phyloP scores from a whole-genome alignment of 805 yeast species.

The Lipomyces japonicus region DNA sequence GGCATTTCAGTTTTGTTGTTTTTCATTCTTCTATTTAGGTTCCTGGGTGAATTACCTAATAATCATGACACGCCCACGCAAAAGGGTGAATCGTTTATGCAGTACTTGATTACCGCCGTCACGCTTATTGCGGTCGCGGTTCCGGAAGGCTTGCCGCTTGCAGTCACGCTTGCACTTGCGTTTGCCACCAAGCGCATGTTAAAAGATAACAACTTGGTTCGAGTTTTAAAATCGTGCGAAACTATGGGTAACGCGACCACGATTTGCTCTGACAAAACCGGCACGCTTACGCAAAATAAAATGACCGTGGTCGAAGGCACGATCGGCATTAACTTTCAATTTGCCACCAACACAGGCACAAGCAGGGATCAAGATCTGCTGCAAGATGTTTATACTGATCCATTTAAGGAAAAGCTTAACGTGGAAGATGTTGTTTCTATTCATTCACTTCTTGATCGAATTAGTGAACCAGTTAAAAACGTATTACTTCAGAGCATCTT shows the following conservation, averaged over 20 bases:
- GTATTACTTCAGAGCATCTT: conserved; percentile 55
- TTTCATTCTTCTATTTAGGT: conserved; percentile 71
- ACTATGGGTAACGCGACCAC: conserved; percentile 99
- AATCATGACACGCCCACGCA: conserved; percentile 53
- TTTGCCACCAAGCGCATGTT: conserved; percentile 99
- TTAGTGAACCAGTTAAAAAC: conserved; percentile 13
- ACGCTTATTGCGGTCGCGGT: conserved; percentile 96
- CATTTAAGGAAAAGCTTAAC: conserved; percentile 12
- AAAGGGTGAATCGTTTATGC: conserved; percentile 80
- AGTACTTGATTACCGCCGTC: conserved; percentile 83
- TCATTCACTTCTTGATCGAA: conserved; percentile 24
- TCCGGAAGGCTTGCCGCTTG: conserved; percentile 98
- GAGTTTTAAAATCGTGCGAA: conserved; percentile 90
- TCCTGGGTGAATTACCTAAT: conserved; percentile 57
- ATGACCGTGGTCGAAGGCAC: conserved; percentile 86
- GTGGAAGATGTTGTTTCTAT: conserved; percentile 20
- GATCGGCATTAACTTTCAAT: conserved; percentile 51
- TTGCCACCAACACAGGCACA: conserved; percentile 31
- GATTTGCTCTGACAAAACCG: conserved; percentile 95
- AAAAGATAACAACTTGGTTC: conserved; percentile 90
- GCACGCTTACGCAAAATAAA: conserved; percentile 88
- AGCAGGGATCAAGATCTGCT: background rate
- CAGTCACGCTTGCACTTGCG: conserved; percentile 93
- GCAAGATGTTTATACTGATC: conserved; percentile 1
- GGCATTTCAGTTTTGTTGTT: conserved; percentile 80